phyloP scores from a whole-genome alignment of 768 basidiomycete species.

The Mycena sanguinolenta region DNA sequence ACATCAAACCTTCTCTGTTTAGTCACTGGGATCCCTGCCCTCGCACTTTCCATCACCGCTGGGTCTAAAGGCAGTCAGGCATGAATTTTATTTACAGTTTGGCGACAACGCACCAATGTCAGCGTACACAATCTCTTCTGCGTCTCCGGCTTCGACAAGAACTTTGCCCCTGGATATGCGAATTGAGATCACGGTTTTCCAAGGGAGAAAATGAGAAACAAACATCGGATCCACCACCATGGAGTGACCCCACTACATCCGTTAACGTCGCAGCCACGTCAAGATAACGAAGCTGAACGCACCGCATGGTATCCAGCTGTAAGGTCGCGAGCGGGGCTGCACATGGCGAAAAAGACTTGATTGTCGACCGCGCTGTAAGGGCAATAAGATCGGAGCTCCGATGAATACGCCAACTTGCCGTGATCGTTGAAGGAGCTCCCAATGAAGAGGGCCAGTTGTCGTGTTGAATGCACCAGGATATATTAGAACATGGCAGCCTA shows the following conservation, averaged over 20 bases:
- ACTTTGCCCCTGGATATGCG: constrained; percentile 74
- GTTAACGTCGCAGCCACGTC: constrained; percentile 5
- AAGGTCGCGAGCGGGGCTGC: constrained; percentile 91
- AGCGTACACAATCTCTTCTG: constrained; percentile 83
- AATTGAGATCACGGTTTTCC: background rate
- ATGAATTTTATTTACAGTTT: background rate
- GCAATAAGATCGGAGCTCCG: background rate
- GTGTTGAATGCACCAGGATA: constrained; percentile 97
- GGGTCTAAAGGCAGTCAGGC: constrained; percentile 55
- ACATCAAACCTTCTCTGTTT: constrained; percentile 93
- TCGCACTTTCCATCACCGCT: constrained; percentile 70
- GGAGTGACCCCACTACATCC: constrained; percentile 85
- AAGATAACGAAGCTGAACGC: constrained; percentile 30
- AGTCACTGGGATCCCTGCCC: constrained; percentile 92
- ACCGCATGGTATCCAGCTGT: constrained; percentile 91
- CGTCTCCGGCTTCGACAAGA: constrained; percentile 79
- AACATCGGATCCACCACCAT: constrained; percentile 93
- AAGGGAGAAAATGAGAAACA: background rate
- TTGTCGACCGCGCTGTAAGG: constrained; percentile 89
- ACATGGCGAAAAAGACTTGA: constrained; percentile 96
- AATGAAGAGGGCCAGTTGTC: constrained; percentile 96
- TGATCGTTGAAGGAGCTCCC: constrained; percentile 91
- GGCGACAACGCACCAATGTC: constrained; percentile 77
- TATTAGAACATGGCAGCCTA: constrained; percentile 89
- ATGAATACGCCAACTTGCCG: constrained; percentile 61